Evolutionary conservation across 2,329 filamentous ascomycete species (phyloP).

Genomic region (Neoarthrinium moseri): DNA sequence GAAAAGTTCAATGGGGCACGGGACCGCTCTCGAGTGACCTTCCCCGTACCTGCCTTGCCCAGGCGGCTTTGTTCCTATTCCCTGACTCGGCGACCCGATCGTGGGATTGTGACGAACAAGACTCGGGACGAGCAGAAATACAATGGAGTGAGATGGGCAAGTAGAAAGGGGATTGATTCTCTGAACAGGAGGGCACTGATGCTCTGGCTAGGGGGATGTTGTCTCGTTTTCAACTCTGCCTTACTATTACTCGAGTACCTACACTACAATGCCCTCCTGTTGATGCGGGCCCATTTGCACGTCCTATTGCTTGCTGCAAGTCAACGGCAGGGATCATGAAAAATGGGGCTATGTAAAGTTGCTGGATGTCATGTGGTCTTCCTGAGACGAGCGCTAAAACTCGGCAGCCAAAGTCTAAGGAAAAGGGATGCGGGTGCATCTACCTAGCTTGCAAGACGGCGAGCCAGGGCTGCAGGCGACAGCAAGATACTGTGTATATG

Average conservation of each 20-base stretch:
- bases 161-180: too few species aligned
- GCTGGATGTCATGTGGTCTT: constrained; percentile 10
- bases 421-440: background rate
- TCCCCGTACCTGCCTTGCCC: background rate
- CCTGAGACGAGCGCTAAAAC: constrained; percentile 10
- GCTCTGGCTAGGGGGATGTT: too few species aligned
- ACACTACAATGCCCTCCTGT: background rate
- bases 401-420: constrained; percentile 7
- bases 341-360: constrained; percentile 9
- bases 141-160: too few species aligned
- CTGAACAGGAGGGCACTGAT: too few species aligned
- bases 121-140: background rate
- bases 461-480: background rate
- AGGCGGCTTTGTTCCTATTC: background rate
- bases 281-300: background rate
- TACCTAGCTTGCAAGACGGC: background rate
- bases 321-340: constrained; percentile 6
- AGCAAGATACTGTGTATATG: background rate
- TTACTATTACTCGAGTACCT: background rate
- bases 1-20: constrained; percentile 4
- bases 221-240: constrained; percentile 1
- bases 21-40: background rate
- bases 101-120: background rate
- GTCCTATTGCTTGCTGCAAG: constrained; percentile 5
- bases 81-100: background rate